Percentiles rank a stretch among this genome's conserved stretches.
phyloP scores from a whole-genome alignment of 1,284 basidiomycete genomes.

The Inonotus obliquus region DNA sequence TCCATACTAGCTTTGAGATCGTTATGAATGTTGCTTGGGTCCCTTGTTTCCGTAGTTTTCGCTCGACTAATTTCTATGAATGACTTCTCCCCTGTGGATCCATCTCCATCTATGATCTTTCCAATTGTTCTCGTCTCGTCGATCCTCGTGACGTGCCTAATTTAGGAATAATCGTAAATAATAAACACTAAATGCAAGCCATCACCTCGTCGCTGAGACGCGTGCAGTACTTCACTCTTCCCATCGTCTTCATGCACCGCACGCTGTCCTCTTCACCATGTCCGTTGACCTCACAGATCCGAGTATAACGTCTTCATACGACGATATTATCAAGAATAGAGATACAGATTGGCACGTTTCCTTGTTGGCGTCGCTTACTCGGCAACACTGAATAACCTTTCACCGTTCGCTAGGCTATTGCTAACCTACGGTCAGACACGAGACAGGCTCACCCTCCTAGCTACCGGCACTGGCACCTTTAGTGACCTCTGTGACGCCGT shows the following conservation, averaged over 20 bases:
- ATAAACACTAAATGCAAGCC: not conserved
- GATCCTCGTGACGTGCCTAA: not conserved
- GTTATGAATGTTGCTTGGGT: not conserved
- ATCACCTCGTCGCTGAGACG: conserved; percentile 4
- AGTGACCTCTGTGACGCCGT: conserved; percentile 18
- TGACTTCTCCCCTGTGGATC: too few relatives aligned
- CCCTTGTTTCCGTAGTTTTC: not conserved
- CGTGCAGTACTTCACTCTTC: not conserved
- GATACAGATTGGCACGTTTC: conserved; percentile 18
- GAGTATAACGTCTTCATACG: conserved; percentile 17
- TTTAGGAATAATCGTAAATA: not conserved
- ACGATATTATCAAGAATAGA: conserved; percentile 18
- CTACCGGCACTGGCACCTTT: conserved; percentile 20
- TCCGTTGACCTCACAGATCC: conserved; percentile 20
- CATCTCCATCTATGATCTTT: too few relatives aligned
- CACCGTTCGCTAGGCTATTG: conserved; percentile 15
- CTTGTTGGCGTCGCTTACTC: not conserved
- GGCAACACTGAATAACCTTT: not conserved
- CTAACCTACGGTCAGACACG: conserved; percentile 20
- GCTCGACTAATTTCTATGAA: too few relatives aligned
- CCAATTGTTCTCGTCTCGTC: too few relatives aligned
- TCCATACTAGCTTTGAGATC: not conserved
- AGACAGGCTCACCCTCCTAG: conserved; percentile 19
- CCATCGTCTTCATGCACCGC: conserved; percentile 2
- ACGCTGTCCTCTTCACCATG: conserved; percentile 6